Percentiles rank a stretch among this genome's conserved stretches.
phyloP scores from a whole-genome alignment of 176 grass and related monocot genomes.

The Eragrostis curvula region DNA sequence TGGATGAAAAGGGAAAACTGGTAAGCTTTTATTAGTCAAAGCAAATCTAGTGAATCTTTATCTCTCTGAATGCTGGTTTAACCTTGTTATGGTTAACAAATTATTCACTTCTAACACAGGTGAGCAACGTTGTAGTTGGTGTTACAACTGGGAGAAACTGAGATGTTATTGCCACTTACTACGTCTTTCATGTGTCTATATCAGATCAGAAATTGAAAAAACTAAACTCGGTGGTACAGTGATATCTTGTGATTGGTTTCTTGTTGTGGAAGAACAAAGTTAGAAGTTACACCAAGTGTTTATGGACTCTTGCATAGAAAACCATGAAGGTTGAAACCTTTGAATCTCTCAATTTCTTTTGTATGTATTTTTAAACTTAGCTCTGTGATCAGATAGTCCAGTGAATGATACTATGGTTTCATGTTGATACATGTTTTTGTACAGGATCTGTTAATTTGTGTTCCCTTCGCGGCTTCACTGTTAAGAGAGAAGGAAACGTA shows the following conservation, averaged over 20 bases:
- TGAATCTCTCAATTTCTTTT: conserved; percentile 46
- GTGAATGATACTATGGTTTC: conserved; percentile 10
- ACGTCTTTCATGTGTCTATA: conserved; percentile 32
- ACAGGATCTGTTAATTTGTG: conserved; percentile 18
- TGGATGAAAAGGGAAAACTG: conserved; percentile 91
- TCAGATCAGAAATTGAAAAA: conserved; percentile 30
- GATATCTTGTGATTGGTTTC: conserved; percentile 18
- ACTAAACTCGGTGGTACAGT: conserved; percentile 11
- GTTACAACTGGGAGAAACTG: conserved; percentile 80
- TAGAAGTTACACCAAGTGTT: conserved; percentile 9
- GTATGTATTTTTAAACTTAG: conserved; percentile 35
- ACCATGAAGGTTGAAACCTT: conserved; percentile 16
- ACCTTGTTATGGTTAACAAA: not conserved
- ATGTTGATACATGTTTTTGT: conserved; percentile 10
- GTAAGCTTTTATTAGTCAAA: conserved; percentile 51
- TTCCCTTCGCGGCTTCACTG: not conserved
- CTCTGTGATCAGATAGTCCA: not conserved
- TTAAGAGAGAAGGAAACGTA: too few species aligned
- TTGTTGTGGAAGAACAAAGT: conserved; percentile 33
- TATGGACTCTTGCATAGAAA: conserved; percentile 21
- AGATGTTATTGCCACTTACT: conserved; percentile 3
- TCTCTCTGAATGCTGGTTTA: not conserved
- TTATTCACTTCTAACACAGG: conserved; percentile 52
- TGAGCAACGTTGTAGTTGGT: conserved; percentile 92
- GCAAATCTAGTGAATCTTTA: not conserved